Evolutionary conservation across 169 alveolate genomes (phyloP).

Genomic region (Cryptosporidium ryanae): DNA sequence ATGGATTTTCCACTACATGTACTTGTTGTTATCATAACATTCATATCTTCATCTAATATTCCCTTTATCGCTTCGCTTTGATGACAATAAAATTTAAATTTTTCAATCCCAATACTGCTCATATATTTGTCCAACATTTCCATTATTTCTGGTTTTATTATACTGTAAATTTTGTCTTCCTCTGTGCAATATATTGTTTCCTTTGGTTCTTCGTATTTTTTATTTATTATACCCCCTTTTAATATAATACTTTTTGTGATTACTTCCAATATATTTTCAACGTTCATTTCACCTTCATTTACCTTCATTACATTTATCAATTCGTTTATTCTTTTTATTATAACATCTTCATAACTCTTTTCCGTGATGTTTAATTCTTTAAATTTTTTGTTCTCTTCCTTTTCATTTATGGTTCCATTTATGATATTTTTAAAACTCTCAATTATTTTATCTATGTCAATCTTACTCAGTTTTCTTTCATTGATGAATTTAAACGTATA

Average conservation of each 20-base stretch:
- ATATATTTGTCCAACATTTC: slow-evolving; percentile 13
- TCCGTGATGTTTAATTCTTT: not conserved
- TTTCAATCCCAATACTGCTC: not conserved
- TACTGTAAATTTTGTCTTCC: slow-evolving; percentile 27
- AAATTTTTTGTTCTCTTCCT: not conserved
- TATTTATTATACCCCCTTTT: slow-evolving; percentile 38
- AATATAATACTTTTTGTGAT: slow-evolving; percentile 51
- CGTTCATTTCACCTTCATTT: not conserved
- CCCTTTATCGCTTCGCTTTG: slow-evolving; percentile 69
- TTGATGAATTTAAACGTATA: not conserved
- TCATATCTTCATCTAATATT: slow-evolving; percentile 16
- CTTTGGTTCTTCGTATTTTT: slow-evolving; percentile 9
- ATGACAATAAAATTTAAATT: slow-evolving; percentile 54
- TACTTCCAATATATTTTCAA: slow-evolving; percentile 14
- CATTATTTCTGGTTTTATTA: not conserved
- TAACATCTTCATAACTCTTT: slow-evolving; percentile 11
- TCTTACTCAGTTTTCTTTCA: slow-evolving; percentile 6
- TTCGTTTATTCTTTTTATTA: slow-evolving; percentile 18
- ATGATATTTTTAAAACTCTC: not conserved
- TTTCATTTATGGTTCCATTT: not conserved
- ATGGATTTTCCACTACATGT: slow-evolving; percentile 76
- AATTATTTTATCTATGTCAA: slow-evolving; percentile 2
- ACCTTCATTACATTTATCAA: not conserved
- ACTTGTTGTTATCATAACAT: slow-evolving; percentile 67
- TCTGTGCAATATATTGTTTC: slow-evolving; percentile 25